Conservation (phyloP, 108 stramenopile species). For the Cylindrotheca fusiformis region DNA sequence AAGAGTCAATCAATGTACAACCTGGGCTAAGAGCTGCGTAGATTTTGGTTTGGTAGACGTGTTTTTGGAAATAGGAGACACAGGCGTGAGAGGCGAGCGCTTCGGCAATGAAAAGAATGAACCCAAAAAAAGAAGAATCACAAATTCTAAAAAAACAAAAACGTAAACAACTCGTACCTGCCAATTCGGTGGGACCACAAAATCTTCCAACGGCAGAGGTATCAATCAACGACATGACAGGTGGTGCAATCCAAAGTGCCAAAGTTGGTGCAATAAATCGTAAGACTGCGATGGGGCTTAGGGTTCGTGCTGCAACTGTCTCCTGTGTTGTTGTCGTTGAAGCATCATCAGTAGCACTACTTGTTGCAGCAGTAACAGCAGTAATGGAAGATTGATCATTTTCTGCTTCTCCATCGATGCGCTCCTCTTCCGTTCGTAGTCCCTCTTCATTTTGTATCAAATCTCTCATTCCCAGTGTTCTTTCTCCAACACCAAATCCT, state of each 20-base stretch:
- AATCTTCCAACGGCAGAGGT: conserved; percentile 47
- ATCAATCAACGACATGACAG: conserved; percentile 58
- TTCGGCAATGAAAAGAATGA: no score
- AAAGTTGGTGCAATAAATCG: conserved; percentile 19
- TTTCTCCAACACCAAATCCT: conserved; percentile 1
- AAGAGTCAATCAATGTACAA: conserved; percentile 41
- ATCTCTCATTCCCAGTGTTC: conserved; percentile 1
- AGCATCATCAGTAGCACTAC: not conserved
- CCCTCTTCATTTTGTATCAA: not conserved
- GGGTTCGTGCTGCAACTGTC: no score
- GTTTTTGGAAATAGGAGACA: no score
- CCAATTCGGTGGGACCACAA: conserved; percentile 32
- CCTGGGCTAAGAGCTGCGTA: conserved; percentile 44
- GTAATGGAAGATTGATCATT: not conserved
- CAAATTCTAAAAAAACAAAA: not conserved
- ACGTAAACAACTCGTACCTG: conserved; percentile 17
- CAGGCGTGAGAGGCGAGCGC: no score
- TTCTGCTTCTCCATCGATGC: not conserved
- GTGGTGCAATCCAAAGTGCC: conserved; percentile 43
- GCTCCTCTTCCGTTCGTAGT: no score
- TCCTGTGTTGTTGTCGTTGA: no score
- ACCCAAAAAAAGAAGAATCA: no score
- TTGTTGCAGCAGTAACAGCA: not conserved
- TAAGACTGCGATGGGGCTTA: conserved; percentile 2
- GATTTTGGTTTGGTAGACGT: not conserved